A percentile compares a stretch with the other conserved stretches of the same genome.
Conservation (phyloP, 371 early-diverging fungal genomes). For the Rhizomucor pusillus region DNA sequence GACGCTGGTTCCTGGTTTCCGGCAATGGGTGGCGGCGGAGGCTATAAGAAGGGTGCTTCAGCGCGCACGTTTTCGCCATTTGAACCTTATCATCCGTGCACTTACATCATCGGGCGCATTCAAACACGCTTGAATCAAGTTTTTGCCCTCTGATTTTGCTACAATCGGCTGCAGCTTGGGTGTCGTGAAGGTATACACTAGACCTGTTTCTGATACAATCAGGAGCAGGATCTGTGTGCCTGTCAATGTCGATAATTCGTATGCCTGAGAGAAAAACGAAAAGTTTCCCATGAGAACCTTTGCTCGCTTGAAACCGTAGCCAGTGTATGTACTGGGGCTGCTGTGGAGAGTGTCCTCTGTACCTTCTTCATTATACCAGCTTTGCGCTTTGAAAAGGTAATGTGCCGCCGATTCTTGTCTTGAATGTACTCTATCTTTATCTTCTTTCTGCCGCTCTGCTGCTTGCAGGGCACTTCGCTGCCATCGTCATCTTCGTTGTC, state of each 20-base stretch:
- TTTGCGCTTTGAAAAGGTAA: constrained; percentile 98
- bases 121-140: constrained; percentile 92
- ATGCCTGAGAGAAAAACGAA: constrained; percentile 85
- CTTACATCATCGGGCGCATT: constrained; percentile 43
- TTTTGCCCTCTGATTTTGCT: constrained; percentile 90
- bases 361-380: constrained; percentile 99
- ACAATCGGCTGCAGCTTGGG: constrained; percentile 95
- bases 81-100: too few relatives aligned
- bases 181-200: constrained; percentile 98
- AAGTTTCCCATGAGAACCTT: not conserved
- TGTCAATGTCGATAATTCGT: constrained; percentile 94
- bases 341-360: constrained; percentile 3
- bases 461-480: constrained; percentile 54
- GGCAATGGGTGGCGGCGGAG: too few relatives aligned
- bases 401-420: constrained; percentile 92
- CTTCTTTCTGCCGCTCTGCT: constrained; percentile 79
- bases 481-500: constrained; percentile 47
- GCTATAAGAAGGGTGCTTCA: too few relatives aligned
- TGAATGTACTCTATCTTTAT: constrained; percentile 97
- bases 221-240: constrained; percentile 96
- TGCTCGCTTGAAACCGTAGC: constrained; percentile 2
- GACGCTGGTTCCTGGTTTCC: too few relatives aligned
- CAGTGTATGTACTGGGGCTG: not conserved
- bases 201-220: constrained; percentile 95
- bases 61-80: too few relatives aligned